Conservation (phyloP, 306 rosid genomes). For the Malus domestica region ASM211411v1 NC_041793.1:27227001-27227500, state of each 20-base stretch:
- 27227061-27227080: not conserved
- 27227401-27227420: not conserved
- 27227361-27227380: not conserved
- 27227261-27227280: too few species aligned
- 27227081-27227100: not conserved
- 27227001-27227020: not conserved
- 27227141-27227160: not conserved
- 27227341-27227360: not conserved
- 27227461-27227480: constrained; percentile 13
- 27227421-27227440: constrained; percentile 5
- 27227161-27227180: not conserved
- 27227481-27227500: constrained; percentile 2
- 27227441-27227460: constrained; percentile 26
- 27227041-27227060: not conserved
- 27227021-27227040: not conserved
- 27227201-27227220: not conserved
- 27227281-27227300: too few species aligned
- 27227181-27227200: too few species aligned
- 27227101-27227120: not conserved
- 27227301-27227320: too few species aligned
- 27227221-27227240: not conserved
- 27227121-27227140: not conserved
- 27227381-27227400: not conserved
- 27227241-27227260: not conserved
- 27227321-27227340: not conserved